Evolutionary conservation across 495 filamentous ascomycete genomes (phyloP).

Genomic region (Hyaloscypha hepaticicola): DNA sequence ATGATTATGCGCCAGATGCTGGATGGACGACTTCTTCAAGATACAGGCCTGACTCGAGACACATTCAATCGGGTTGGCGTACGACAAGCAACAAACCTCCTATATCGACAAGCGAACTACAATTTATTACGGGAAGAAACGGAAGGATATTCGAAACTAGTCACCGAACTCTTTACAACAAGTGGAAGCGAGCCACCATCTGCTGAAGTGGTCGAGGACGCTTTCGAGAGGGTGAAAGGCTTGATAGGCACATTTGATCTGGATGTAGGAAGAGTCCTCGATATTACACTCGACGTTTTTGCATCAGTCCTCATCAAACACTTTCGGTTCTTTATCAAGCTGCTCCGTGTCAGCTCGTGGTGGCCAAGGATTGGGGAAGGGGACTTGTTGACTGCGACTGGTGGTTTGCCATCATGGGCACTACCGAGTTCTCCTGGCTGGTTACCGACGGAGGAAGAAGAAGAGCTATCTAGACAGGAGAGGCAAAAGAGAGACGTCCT

Average conservation of each 20-base stretch:
- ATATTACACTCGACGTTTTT: conserved; percentile 87
- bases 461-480: conserved; percentile 46
- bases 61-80: conserved; percentile 81
- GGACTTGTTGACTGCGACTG: background rate
- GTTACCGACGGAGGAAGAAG: conserved; percentile 63
- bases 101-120: conserved; percentile 95
- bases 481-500: conserved; percentile 62
- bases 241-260: conserved; percentile 91
- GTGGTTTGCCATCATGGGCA: conserved; percentile 77
- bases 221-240: conserved; percentile 76
- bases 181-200: conserved; percentile 60
- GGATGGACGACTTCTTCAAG: conserved; percentile 71
- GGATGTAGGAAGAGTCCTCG: conserved; percentile 90
- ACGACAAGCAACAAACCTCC: conserved; percentile 82
- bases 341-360: conserved; percentile 90
- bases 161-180: conserved; percentile 85
- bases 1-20: conserved; percentile 75
- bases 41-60: conserved; percentile 75
- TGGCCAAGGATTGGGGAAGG: conserved; percentile 69
- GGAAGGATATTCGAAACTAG: conserved; percentile 87
- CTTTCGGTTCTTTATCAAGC: conserved; percentile 88
- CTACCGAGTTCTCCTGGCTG: conserved; percentile 62
- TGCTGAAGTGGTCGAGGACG: conserved; percentile 63
- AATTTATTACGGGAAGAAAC: conserved; percentile 94
- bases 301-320: conserved; percentile 81